Evolutionary conservation across 192 early-diverging fungal species (phyloP), one percentile per base, ranked within the genome.

Genomic region (Coemansia sp.): DNA sequence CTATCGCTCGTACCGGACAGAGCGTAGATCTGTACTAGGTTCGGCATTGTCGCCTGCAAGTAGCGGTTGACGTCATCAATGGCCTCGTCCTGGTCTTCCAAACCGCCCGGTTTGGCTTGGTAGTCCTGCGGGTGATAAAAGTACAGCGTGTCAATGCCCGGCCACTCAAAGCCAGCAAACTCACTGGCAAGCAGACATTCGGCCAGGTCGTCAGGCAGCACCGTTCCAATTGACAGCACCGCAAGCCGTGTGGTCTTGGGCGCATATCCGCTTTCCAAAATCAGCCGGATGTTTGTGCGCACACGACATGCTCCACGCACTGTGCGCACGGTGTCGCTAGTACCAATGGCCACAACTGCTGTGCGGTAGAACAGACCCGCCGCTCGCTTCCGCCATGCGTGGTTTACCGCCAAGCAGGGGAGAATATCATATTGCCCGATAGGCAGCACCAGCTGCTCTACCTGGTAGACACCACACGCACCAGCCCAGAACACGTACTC

Each of bases 201-300:
- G 5, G 35, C 43, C 31, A 70, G 25, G 4, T 60, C n/a, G 6
- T 38, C 50, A 0, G 59, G 38, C 16, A 18, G 48, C 8, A 51
- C 10, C 21, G 22, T 10, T 4, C 24, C 38, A 30, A 38, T 60
- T 10, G 58, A 48, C 16, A 53, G 47, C 22, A 77, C 22, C 10
- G 64, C 12, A 14, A 77, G 51, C 3, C 33, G 35, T 0, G 42
- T 38, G 11, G 74, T 56, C 51, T 71, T 66, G 33, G 74, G 67
- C 28, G 74, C 74, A 21, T 71, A 69, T 9, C 74, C 74, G 64
- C 74, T 77, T 25, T 67, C 60, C 12, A 77, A 54, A 1, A 71
- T 14, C 56, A 77, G 64, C 46, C 29, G 54, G 2, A 77, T 28
- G 28, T 70, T 77, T 32, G 60, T 64, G n/a, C 46, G 32, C 16